phyloP scores from a whole-genome alignment of 164 flowering plant species.

The Berberis vulgaris region DNA sequence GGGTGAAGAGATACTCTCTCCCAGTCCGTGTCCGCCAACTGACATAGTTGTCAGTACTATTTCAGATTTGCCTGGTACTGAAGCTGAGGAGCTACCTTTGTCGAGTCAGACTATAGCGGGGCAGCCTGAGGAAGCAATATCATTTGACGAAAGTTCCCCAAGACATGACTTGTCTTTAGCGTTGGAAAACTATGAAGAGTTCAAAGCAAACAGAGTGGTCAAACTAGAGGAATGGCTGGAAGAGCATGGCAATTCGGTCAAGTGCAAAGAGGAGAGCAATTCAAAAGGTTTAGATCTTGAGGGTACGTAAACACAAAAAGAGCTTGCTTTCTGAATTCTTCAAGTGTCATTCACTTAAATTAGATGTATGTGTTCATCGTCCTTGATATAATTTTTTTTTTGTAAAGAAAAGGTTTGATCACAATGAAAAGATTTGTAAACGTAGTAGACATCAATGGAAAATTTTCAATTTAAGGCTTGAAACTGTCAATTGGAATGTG shows the following conservation, averaged over 20 bases:
- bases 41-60: conserved; percentile 16
- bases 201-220: conserved; percentile 64
- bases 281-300: too few relatives aligned
- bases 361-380: too few relatives aligned
- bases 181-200: conserved; percentile 46
- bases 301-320: too few relatives aligned
- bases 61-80: conserved; percentile 23
- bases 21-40: not conserved
- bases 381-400: too few relatives aligned
- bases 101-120: conserved; percentile 37
- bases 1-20: conserved; percentile 13
- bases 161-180: conserved; percentile 11
- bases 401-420: too few relatives aligned
- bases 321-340: too few relatives aligned
- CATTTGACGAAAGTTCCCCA: conserved; percentile 10
- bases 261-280: too few relatives aligned
- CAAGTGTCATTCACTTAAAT: too few relatives aligned
- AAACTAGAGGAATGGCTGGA: conserved; percentile 63
- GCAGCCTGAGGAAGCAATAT: conserved; percentile 15
- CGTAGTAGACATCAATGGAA: too few relatives aligned
- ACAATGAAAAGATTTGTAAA: too few relatives aligned
- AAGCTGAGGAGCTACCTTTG: conserved; percentile 44
- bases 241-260: conserved; percentile 1
- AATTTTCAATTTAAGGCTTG: too few relatives aligned
- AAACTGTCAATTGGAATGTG: too few relatives aligned